These are phyloP conservation scores for Colletotrichum shisoi DNA, from an alignment of 2,329 filamentous ascomycete genomes.

Conservation along the genomic window DNA sequence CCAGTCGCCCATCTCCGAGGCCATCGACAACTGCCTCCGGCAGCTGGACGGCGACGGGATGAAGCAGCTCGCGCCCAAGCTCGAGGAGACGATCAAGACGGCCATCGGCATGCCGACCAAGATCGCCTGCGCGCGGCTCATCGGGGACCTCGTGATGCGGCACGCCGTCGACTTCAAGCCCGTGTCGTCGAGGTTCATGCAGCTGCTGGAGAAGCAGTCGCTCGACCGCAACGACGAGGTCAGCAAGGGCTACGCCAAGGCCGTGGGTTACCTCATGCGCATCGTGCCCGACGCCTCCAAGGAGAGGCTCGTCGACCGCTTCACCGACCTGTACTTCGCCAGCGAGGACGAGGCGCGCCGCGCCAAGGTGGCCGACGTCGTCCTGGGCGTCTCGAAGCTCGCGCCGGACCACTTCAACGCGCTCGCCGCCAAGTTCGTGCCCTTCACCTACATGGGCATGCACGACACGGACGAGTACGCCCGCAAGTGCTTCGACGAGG, in stretches of 20 bases:
- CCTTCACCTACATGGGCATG: constrained; percentile 86
- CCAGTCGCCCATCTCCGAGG: constrained; percentile 88
- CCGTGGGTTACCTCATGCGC: constrained; percentile 83
- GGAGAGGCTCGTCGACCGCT: constrained; percentile 59
- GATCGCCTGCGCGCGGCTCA: constrained; percentile 84
- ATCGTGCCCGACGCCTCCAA: constrained; percentile 60
- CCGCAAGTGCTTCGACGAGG: constrained; percentile 78
- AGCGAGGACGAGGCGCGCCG: constrained; percentile 80
- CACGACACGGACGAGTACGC: constrained; percentile 86
- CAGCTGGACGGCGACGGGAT: constrained; percentile 82
- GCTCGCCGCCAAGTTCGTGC: constrained; percentile 77
- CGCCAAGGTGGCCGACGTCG: constrained; percentile 80
- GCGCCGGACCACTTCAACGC: constrained; percentile 87
- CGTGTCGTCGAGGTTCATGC: constrained; percentile 78
- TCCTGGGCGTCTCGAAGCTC: constrained; percentile 82
- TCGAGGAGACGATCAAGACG: constrained; percentile 82
- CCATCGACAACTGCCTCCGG: constrained; percentile 87
- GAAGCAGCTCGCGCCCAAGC: constrained; percentile 71
- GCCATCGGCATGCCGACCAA: constrained; percentile 93
- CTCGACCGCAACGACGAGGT: constrained; percentile 95
- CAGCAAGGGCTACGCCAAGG: constrained; percentile 84
- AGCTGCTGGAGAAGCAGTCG: constrained; percentile 79
- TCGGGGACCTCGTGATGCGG: constrained; percentile 84
- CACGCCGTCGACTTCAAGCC: constrained; percentile 78
- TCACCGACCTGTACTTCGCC: constrained; percentile 78